Percentiles rank a stretch among this genome's conserved stretches.
Evolutionary conservation across 2,329 filamentous ascomycete species (phyloP).

Genomic region (Lanzia echinophila): DNA sequence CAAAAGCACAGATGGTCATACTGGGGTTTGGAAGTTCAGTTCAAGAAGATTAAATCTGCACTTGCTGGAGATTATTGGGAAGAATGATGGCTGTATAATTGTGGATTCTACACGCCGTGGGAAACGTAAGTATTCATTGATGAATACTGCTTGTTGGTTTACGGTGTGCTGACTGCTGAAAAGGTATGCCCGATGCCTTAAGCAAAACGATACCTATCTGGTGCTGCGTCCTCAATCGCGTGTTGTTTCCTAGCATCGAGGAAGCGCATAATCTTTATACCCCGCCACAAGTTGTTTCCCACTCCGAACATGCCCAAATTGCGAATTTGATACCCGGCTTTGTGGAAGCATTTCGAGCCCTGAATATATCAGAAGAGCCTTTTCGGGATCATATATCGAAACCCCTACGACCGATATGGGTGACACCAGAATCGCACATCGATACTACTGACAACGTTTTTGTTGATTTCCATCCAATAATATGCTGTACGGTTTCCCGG

Average conservation of each 20-base stretch:
- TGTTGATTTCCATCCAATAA: conserved; percentile 59
- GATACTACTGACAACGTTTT: conserved; percentile 39
- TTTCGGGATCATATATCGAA: conserved; percentile 55
- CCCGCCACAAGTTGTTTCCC: conserved; percentile 64
- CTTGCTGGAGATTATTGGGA: conserved; percentile 60
- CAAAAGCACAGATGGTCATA: conserved; percentile 95
- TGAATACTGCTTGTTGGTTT: neutral
- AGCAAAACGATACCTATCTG: conserved; percentile 92
- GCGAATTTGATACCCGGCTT: conserved; percentile 46
- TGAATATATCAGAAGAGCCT: conserved; percentile 52
- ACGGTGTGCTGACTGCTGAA: conserved; percentile 14
- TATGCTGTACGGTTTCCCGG: conserved; percentile 81
- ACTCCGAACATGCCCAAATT: conserved; percentile 77
- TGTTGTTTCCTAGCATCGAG: conserved; percentile 58
- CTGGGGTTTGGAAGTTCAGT: conserved; percentile 86
- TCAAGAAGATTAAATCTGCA: conserved; percentile 78
- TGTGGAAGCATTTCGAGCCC: conserved; percentile 43
- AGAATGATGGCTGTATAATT: conserved; percentile 68
- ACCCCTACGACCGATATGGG: conserved; percentile 73
- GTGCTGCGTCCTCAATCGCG: conserved; percentile 78
- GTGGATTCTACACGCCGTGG: conserved; percentile 90
- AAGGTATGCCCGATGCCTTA: conserved; percentile 86
- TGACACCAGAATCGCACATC: conserved; percentile 60
- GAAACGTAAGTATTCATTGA: conserved; percentile 52
- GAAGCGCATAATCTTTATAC: conserved; percentile 53